A percentile compares a stretch with the other conserved stretches of the same genome.
Conservation (phyloP, 352 stramenopile species). For the Phytophthora nicotianae region DNA sequence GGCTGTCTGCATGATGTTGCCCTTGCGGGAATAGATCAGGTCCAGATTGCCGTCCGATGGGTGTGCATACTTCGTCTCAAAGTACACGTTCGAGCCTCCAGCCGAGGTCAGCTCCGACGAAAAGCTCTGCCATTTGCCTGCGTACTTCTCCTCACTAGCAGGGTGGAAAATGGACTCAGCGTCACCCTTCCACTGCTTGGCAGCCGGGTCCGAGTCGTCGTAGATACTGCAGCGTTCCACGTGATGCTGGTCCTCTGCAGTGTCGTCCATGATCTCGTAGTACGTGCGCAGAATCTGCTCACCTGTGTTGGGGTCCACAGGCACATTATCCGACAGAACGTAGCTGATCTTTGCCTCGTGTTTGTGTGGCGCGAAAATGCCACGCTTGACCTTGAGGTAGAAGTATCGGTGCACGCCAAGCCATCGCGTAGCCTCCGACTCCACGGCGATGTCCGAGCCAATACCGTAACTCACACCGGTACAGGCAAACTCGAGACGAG, state of each 20-base stretch:
- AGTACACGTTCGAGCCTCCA: conserved; percentile 80
- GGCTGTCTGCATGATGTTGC: conserved; percentile 44
- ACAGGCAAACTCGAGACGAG: conserved; percentile 70
- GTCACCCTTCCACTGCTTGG: conserved; percentile 69
- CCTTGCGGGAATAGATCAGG: conserved; percentile 71
- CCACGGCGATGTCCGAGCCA: conserved; percentile 71
- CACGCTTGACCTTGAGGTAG: conserved; percentile 77
- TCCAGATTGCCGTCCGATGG: conserved; percentile 84
- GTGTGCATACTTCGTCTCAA: conserved; percentile 81
- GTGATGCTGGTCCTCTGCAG: conserved; percentile 66
- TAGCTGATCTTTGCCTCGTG: conserved; percentile 76
- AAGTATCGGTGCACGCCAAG: conserved; percentile 75
- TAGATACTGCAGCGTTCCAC: conserved; percentile 83
- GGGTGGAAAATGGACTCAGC: conserved; percentile 63
- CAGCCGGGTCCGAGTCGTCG: conserved; percentile 47
- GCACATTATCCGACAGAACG: conserved; percentile 62
- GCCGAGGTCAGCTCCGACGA: conserved; percentile 55
- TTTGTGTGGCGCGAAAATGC: conserved; percentile 49
- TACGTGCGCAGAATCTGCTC: conserved; percentile 72
- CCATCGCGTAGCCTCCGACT: conserved; percentile 75
- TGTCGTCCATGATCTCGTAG: conserved; percentile 70
- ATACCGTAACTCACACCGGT: conserved; percentile 80
- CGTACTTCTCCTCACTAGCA: conserved; percentile 65
- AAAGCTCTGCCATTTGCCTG: conserved; percentile 56
- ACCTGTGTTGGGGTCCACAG: conserved; percentile 47